Percentiles rank a stretch among this genome's conserved stretches.
Evolutionary conservation across 2,329 filamentous ascomycete genomes (phyloP).

Genomic region (Colletotrichum spinosum): DNA sequence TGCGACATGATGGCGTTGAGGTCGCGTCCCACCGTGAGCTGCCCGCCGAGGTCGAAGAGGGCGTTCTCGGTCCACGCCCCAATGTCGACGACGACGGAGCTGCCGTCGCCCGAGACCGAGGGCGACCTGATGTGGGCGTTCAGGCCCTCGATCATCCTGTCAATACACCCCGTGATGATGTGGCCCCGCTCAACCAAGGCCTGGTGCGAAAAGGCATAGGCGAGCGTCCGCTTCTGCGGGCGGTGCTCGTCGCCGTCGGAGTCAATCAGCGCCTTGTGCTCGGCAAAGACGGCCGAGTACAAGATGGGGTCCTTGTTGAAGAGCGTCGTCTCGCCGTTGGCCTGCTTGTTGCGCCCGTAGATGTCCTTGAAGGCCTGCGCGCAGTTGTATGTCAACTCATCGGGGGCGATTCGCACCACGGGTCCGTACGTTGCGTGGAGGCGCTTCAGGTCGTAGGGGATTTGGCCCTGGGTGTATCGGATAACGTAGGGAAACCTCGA

Average conservation of each 20-base stretch:
- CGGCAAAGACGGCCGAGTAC: conserved; percentile 43
- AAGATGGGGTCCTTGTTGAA: conserved; percentile 47
- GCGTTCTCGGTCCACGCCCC: conserved; percentile 16
- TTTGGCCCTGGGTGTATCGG: neutral
- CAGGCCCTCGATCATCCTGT: conserved; percentile 14
- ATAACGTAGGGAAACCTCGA: conserved; percentile 11
- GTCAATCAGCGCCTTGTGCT: conserved; percentile 14
- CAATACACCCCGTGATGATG: conserved; percentile 8
- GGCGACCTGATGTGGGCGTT: conserved; percentile 7
- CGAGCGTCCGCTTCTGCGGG: conserved; percentile 14
- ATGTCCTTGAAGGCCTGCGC: conserved; percentile 53
- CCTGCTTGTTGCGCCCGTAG: conserved; percentile 44
- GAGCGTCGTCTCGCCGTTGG: conserved; percentile 1
- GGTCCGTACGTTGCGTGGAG: conserved; percentile 55
- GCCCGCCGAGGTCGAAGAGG: conserved; percentile 18
- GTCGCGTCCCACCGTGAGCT: conserved; percentile 17
- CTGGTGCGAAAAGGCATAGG: conserved; percentile 9
- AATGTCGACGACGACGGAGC: conserved; percentile 2
- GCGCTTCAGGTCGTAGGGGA: conserved; percentile 42
- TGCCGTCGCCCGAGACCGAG: neutral
- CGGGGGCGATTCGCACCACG: conserved; percentile 58
- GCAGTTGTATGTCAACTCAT: conserved; percentile 58
- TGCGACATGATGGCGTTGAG: conserved; percentile 19
- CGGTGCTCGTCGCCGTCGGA: conserved; percentile 11
- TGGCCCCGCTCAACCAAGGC: conserved; percentile 7